These are phyloP conservation scores for Fusarium haematococcum DNA, from an alignment of 2,329 filamentous ascomycete species.

Conservation along the genomic window DNA sequence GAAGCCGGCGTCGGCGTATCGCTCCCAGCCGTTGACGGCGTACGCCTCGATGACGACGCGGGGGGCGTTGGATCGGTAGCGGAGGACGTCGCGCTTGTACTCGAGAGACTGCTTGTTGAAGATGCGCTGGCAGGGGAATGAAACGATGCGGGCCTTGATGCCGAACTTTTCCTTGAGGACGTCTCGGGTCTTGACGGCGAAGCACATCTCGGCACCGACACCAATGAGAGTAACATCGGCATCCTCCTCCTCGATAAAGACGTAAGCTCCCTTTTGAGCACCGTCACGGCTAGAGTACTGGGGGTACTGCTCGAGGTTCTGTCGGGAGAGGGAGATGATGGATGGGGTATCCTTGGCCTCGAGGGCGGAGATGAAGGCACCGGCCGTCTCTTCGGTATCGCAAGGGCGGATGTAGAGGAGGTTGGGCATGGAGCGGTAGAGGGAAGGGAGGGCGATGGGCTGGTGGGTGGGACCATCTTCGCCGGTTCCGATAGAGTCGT, in stretches of 20 bases:
- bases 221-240: conserved; percentile 60
- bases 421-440: conserved; percentile 74
- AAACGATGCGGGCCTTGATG: conserved; percentile 55
- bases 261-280: conserved; percentile 59
- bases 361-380: conserved; percentile 64
- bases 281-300: conserved; percentile 54
- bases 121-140: conserved; percentile 58
- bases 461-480: conserved; percentile 74
- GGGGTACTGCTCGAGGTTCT: conserved; percentile 55
- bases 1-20: conserved; percentile 68
- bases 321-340: conserved; percentile 62
- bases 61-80: conserved; percentile 56
- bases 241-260: conserved; percentile 56
- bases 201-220: conserved; percentile 52
- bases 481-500: conserved; percentile 70
- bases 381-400: conserved; percentile 68
- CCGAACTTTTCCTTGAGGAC: conserved; percentile 54
- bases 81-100: conserved; percentile 60
- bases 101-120: conserved; percentile 57
- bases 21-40: conserved; percentile 68
- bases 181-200: conserved; percentile 48
- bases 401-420: conserved; percentile 70
- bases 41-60: conserved; percentile 72
- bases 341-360: conserved; percentile 54
- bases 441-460: conserved; percentile 66